These are phyloP conservation scores for Cercospora canescens DNA, from an alignment of 2,329 filamentous ascomycete species.

Conservation along the genomic window DNA sequence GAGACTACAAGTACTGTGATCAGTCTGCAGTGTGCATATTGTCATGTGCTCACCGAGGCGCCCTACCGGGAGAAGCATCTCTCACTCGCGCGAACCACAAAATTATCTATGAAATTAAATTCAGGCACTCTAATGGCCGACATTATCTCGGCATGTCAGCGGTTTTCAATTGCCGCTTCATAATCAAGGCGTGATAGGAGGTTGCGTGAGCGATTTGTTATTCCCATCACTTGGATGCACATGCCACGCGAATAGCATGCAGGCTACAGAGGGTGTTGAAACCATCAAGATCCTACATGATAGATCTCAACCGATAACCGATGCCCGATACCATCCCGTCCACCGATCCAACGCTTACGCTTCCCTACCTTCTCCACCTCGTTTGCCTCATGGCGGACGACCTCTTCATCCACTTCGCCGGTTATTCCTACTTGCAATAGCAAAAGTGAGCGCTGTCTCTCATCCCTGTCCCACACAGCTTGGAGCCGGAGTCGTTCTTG, in stretches of 20 bases:
- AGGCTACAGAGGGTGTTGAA: not conserved
- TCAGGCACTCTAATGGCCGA: not conserved
- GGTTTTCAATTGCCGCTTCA: not conserved
- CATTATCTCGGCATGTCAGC: not conserved
- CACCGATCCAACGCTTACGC: constrained; percentile 57
- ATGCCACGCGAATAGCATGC: not conserved
- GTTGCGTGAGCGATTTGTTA: too few species aligned
- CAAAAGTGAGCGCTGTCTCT: constrained; percentile 45
- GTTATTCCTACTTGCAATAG: constrained; percentile 45
- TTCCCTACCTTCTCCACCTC: constrained; percentile 59
- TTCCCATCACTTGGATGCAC: too few species aligned
- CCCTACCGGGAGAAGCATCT: not conserved
- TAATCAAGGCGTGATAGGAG: not conserved
- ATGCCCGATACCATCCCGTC: constrained; percentile 43
- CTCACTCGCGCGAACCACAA: not conserved
- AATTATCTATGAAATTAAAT: not conserved
- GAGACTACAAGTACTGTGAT: not conserved
- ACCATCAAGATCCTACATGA: not conserved
- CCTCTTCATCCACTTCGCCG: constrained; percentile 42
- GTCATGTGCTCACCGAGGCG: not conserved
- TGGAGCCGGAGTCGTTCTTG: constrained; percentile 45
- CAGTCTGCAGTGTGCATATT: not conserved
- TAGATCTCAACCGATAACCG: constrained; percentile 38
- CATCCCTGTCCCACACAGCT: constrained; percentile 44
- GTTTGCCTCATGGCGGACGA: constrained; percentile 42